Percentiles rank a stretch among this genome's conserved stretches.
phyloP scores from a whole-genome alignment of 176 grass and related monocot species.

The Phyllostachys edulis region DNA sequence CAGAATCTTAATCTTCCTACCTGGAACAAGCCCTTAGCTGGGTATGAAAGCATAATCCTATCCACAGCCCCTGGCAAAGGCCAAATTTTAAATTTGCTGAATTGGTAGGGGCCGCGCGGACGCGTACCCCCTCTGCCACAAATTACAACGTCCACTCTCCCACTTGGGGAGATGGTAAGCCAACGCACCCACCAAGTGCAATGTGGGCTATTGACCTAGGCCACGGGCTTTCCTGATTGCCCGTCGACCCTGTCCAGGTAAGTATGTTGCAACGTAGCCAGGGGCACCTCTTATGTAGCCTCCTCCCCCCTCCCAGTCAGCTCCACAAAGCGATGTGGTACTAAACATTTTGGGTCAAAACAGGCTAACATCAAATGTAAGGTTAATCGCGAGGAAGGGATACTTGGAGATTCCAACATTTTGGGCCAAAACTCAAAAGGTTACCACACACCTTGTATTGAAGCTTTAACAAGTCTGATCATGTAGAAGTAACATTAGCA shows the following conservation, averaged over 20 bases:
- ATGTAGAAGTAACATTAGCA: background rate
- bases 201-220: conserved; percentile 40
- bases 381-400: too few species aligned
- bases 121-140: conserved; percentile 66
- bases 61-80: too few species aligned
- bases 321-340: conserved; percentile 28
- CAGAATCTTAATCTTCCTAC: background rate
- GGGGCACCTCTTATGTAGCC: background rate
- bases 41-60: background rate
- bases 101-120: conserved; percentile 58
- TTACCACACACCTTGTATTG: background rate
- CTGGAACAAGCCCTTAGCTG: background rate
- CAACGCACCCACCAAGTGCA: conserved; percentile 33
- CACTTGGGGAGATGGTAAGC: conserved; percentile 40
- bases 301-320: background rate
- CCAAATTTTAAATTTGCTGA: background rate
- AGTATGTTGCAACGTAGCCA: background rate
- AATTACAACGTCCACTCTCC: conserved; percentile 71
- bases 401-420: background rate
- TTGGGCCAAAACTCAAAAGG: background rate
- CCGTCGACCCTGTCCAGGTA: conserved; percentile 43
- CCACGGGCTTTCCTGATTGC: conserved; percentile 15
- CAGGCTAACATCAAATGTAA: too few species aligned
- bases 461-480: background rate
- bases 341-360: too few species aligned